These are phyloP conservation scores for Microthlaspi erraticum DNA, from an alignment of 345 rosid species.

Conservation along the genomic window DNA sequence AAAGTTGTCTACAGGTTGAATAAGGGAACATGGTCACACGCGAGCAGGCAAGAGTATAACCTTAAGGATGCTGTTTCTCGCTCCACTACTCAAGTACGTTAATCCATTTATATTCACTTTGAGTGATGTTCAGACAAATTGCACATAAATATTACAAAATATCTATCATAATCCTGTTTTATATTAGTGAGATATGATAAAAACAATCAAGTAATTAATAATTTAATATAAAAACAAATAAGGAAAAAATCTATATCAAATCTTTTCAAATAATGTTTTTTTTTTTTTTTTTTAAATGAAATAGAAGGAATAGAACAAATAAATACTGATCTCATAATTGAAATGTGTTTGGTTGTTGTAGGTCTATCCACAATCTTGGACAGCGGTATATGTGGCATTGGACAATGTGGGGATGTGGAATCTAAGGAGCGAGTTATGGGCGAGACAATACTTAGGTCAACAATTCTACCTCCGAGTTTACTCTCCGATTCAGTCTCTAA, in stretches of 20 bases:
- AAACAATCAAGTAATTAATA: too few species aligned
- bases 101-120: too few species aligned
- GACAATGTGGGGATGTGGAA: conserved; percentile 99
- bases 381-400: conserved; percentile 78
- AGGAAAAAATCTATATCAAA: too few species aligned
- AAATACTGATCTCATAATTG: neutral
- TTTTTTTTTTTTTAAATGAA: too few species aligned
- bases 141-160: too few species aligned
- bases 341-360: conserved; percentile 39
- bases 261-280: too few species aligned
- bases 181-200: too few species aligned
- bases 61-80: conserved; percentile 76
- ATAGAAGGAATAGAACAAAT: too few species aligned
- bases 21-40: conserved; percentile 68
- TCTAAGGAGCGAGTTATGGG: conserved; percentile 84
- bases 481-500: conserved; percentile 55
- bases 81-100: conserved; percentile 56
- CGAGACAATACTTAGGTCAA: conserved; percentile 90
- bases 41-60: conserved; percentile 69
- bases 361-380: conserved; percentile 96
- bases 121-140: neutral
- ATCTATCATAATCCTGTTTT: too few species aligned
- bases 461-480: conserved; percentile 80
- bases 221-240: too few species aligned
- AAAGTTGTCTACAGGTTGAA: conserved; percentile 60